Evolutionary conservation across 345 rosid species (phyloP).

Genomic region (Rubroshorea leprosula): DNA sequence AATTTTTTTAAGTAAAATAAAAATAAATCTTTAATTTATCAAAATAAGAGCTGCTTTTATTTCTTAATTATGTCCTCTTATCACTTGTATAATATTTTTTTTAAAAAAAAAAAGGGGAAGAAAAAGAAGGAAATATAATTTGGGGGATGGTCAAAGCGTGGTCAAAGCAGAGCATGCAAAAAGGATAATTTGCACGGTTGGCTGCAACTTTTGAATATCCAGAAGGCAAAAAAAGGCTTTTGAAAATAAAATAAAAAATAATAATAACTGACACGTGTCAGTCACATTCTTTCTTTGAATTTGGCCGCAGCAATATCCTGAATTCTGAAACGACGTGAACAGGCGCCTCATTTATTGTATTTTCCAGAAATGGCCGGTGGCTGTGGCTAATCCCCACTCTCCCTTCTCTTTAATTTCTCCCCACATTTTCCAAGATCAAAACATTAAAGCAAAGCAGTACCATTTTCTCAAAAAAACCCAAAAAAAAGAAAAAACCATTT

Average conservation of each 20-base stretch:
- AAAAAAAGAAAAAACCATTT: no score
- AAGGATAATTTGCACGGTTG: conserved; percentile 38
- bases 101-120: no score
- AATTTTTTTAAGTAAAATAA: no score
- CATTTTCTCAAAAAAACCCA: not conserved
- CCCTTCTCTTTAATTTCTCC: not conserved
- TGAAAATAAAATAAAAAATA: not conserved
- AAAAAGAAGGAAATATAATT: no score
- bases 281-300: conserved; percentile 45
- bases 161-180: conserved; percentile 49
- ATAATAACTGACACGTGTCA: conserved; percentile 37
- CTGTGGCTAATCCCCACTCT: conserved; percentile 15
- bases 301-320: conserved; percentile 58
- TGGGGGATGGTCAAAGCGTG: conserved; percentile 49
- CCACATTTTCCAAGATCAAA: conserved; percentile 17
- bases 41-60: no score
- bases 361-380: conserved; percentile 32
- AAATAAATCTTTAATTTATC: no score
- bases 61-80: no score
- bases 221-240: not conserved
- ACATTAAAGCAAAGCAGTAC: no score
- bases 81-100: no score
- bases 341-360: conserved; percentile 16
- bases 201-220: conserved; percentile 12
- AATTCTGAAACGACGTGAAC: conserved; percentile 43